Conservation (phyloP, 2,329 filamentous ascomycete species). For the Boeremia lycopersici region DNA sequence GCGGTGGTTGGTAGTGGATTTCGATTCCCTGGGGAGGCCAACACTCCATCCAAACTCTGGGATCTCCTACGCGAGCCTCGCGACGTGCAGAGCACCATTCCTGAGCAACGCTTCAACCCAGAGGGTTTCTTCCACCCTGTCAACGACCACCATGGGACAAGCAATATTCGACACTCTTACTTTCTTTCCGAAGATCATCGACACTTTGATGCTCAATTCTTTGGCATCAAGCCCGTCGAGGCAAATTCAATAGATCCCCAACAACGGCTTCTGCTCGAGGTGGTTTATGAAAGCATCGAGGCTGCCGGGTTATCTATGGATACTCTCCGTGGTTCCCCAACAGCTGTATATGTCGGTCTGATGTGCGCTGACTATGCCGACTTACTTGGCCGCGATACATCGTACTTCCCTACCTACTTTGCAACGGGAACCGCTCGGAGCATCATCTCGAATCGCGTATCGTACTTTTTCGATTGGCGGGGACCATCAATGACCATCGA, state of each 20-base stretch:
- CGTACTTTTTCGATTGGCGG: constrained; percentile 46
- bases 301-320: constrained; percentile 15
- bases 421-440: constrained; percentile 26
- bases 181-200: constrained; percentile 22
- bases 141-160: constrained; percentile 39
- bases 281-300: constrained; percentile 27
- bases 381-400: constrained; percentile 8
- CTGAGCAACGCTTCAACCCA: constrained; percentile 34
- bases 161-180: constrained; percentile 30
- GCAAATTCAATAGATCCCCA: constrained; percentile 32
- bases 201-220: constrained; percentile 32
- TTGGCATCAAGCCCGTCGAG: constrained; percentile 26
- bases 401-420: constrained; percentile 19
- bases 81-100: constrained; percentile 4
- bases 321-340: constrained; percentile 13
- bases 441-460: constrained; percentile 47
- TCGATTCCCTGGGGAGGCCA: constrained; percentile 42
- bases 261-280: constrained; percentile 30
- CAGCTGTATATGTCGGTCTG: constrained; percentile 17
- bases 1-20: constrained; percentile 24
- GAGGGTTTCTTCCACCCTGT: constrained; percentile 33
- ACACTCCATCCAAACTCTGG: constrained; percentile 42
- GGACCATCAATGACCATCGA: constrained; percentile 48
- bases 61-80: constrained; percentile 27
- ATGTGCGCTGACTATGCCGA: constrained; percentile 22